Base-by-base conservation (phyloP, 2,329 filamentous ascomycete species). In the Cryphonectria carpinicola region DNA sequence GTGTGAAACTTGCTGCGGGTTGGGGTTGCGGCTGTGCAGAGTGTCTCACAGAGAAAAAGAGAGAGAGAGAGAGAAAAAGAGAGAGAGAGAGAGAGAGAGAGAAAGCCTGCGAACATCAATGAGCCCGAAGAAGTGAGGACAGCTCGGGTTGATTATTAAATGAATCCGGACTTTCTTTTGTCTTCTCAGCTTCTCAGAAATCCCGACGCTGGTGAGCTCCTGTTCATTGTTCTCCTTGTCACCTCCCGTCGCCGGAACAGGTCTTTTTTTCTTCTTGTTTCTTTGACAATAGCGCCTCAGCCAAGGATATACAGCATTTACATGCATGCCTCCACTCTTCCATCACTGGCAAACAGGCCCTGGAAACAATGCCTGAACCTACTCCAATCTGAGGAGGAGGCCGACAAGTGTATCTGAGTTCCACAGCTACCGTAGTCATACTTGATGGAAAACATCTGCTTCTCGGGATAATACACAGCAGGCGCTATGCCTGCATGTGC, bases 211-310 rank as follows among this genome's bases (percentile, higher is more conserved):
- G 32, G 62, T 41, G 43, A 32, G 43, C 54, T 35, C 54, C 49
- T 25, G 67, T 70, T 67, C 68, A 70, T 70, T 68, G 62, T 58
- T 70, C 61, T 65, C 43, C 43, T 66, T 65, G 37, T 58, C 10
- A 39, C 14, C 43, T 41, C 28, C 61, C 54, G 43, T 43, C 64
- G 43, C 70, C 70, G 70, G 70, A 72, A 72, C 6, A 17, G 70
- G 65, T 52, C 17, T 35, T 19, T 22, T 39, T 35, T 17, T 62
- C 22, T 35, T 19, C 19, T 39, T 32, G 17, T 68, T 39, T 68
- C 37, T 60, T 66, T 65, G 70, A 70, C 65, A 67, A 70, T 49
- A 32, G 43, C 17, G 28, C 35, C 39, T 61, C 22, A 46, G 37
- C 60, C 28, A 65, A 52, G n/a, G 10, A 11, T 54, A 5, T 10